Evolutionary conservation across 164 flowering plant genomes (phyloP).

Genomic region (Litsea cubeba): DNA sequence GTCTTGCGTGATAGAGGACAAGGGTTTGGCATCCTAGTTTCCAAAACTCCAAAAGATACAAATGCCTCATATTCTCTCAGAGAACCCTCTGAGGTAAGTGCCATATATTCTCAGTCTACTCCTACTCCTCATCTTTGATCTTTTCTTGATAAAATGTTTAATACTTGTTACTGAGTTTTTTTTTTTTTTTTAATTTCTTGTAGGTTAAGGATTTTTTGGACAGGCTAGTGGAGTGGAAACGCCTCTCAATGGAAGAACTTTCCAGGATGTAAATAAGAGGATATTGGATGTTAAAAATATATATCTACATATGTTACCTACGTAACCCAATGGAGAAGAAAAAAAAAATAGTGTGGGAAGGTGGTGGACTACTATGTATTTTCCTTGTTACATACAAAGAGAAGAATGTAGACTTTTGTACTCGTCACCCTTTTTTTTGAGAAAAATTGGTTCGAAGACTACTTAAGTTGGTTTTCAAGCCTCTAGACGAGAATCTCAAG

Average conservation of each 20-base stretch:
- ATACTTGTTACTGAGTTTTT: background rate
- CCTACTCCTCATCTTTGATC: background rate
- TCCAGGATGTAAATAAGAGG: conserved; percentile 4
- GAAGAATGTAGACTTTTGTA: background rate
- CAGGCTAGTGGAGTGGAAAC: conserved; percentile 75
- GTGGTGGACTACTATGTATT: conserved; percentile 1
- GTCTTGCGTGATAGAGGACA: conserved; percentile 66
- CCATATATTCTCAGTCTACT: background rate
- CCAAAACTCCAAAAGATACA: conserved; percentile 85
- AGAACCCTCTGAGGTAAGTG: conserved; percentile 77
- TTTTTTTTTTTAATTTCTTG: background rate
- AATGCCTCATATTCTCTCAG: conserved; percentile 73
- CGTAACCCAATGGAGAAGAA: background rate
- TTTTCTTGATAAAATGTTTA: background rate
- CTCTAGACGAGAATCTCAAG: conserved; percentile 2
- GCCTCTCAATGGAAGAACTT: conserved; percentile 5
- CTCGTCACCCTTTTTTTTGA: background rate
- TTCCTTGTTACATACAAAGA: background rate
- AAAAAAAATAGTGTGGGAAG: background rate
- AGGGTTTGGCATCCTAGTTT: conserved; percentile 91
- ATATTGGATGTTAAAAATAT: background rate
- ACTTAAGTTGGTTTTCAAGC: conserved; percentile 4
- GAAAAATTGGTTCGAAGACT: conserved; percentile 5
- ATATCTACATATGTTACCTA: no score
- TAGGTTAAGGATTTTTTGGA: conserved; percentile 76